Percentiles rank a stretch among this genome's conserved stretches.
These are phyloP conservation scores for Schizophyllum amplum DNA, from an alignment of 1,284 basidiomycete species.

Conservation along the genomic window DNA sequence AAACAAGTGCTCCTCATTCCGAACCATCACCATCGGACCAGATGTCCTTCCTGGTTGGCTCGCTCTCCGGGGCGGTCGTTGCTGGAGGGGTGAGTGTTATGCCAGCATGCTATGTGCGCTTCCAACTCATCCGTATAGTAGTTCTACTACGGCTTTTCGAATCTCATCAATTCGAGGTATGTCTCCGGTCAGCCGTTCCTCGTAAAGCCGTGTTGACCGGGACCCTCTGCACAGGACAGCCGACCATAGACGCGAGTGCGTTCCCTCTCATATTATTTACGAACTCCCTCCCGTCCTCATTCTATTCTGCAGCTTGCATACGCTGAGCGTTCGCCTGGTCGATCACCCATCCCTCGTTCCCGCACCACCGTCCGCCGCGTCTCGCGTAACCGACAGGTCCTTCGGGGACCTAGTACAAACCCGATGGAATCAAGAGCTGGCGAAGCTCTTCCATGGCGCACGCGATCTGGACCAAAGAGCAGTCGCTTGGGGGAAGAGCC, in stretches of 20 bases:
- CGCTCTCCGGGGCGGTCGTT: constrained; percentile 48
- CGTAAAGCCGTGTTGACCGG: constrained; percentile 1
- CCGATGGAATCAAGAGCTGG: constrained; percentile 46
- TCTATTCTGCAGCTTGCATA: constrained; percentile 30
- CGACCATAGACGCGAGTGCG: constrained; percentile 42
- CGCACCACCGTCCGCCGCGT: constrained; percentile 42
- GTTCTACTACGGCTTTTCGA: constrained; percentile 59
- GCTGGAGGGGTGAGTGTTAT: constrained; percentile 41
- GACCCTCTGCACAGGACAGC: constrained; percentile 40
- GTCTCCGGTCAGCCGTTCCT: constrained; percentile 7
- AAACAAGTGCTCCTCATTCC: background rate
- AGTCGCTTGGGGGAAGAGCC: constrained; percentile 32
- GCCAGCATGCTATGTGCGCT: background rate
- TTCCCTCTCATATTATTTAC: constrained; percentile 3
- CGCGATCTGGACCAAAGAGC: constrained; percentile 33
- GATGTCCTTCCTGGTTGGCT: constrained; percentile 47
- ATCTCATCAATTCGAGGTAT: constrained; percentile 44
- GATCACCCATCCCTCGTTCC: constrained; percentile 33
- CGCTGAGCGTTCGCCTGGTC: constrained; percentile 37
- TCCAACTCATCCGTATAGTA: constrained; percentile 16
- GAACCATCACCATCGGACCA: background rate
- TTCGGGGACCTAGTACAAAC: constrained; percentile 36
- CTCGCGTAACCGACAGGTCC: constrained; percentile 34
- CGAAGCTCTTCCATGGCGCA: constrained; percentile 30
- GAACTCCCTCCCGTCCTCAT: constrained; percentile 1